These are phyloP conservation scores for Canariomyces notabilis DNA, from an alignment of 2,329 filamentous ascomycete genomes.

Conservation along the genomic window DNA sequence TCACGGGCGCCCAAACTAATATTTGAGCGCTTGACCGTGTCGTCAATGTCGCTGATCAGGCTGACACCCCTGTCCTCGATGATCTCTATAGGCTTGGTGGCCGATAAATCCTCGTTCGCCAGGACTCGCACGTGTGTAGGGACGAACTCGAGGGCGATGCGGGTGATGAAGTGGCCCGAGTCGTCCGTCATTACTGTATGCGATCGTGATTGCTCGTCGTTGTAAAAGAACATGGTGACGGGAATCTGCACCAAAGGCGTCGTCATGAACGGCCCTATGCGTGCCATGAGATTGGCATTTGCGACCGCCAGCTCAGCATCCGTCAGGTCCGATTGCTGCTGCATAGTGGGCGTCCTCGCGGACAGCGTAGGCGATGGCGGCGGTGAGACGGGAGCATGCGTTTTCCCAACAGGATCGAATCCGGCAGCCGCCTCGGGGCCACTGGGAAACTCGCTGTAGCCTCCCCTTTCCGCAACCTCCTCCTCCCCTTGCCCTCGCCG, in stretches of 20 bases:
- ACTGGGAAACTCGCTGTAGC: constrained; percentile 63
- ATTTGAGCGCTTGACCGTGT: constrained; percentile 93
- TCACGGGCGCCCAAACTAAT: constrained; percentile 83
- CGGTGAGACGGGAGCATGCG: constrained; percentile 35
- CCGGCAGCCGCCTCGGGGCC: constrained; percentile 38
- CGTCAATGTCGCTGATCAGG: constrained; percentile 94
- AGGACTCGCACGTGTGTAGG: constrained; percentile 86
- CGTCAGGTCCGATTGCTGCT: constrained; percentile 53
- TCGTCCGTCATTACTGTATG: constrained; percentile 81
- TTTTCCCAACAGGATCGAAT: constrained; percentile 30
- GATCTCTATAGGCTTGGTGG: constrained; percentile 70
- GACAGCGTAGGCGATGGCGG: constrained; percentile 41
- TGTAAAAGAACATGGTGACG: constrained; percentile 94
- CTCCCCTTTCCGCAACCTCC: constrained; percentile 63
- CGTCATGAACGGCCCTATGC: constrained; percentile 84
- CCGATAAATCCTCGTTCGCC: constrained; percentile 78
- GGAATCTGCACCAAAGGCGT: constrained; percentile 71
- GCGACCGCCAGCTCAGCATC: constrained; percentile 72
- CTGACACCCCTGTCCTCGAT: constrained; percentile 78
- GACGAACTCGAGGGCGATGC: constrained; percentile 79
- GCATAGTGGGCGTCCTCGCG: constrained; percentile 31
- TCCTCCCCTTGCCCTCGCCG: constrained; percentile 66
- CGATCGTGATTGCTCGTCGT: constrained; percentile 75
- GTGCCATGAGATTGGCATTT: constrained; percentile 81
- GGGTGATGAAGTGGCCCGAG: constrained; percentile 78